These are phyloP conservation scores for Dactylellina haptotyla DNA, from an alignment of 2,329 filamentous ascomycete species.

Conservation along the genomic window DNA sequence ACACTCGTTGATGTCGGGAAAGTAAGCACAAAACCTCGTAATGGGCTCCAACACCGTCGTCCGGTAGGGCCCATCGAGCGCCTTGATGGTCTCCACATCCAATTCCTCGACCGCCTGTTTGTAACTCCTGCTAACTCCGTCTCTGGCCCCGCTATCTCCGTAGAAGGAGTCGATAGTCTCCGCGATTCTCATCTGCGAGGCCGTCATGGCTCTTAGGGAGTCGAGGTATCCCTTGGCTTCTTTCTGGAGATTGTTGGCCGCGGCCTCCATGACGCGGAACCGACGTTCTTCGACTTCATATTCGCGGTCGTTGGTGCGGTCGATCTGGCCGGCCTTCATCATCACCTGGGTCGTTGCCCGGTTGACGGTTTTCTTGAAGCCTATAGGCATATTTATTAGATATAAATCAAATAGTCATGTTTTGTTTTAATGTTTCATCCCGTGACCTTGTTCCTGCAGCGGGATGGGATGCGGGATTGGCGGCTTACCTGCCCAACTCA, in stretches of 20 bases:
- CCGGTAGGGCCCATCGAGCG: conserved; percentile 93
- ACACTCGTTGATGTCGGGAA: conserved; percentile 98
- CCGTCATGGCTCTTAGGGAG: conserved; percentile 97
- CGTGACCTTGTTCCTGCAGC: neutral
- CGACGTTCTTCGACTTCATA: conserved; percentile 98
- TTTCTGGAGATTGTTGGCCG: conserved; percentile 90
- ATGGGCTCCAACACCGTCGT: conserved; percentile 96
- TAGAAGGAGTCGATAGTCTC: conserved; percentile 99
- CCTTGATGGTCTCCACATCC: conserved; percentile 98
- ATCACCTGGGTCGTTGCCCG: conserved; percentile 99
- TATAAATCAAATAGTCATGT: neutral
- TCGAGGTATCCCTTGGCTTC: conserved; percentile 98
- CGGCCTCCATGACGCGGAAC: conserved; percentile 96
- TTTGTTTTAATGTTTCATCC: neutral
- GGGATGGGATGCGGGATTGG: neutral
- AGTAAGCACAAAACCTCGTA: conserved; percentile 94
- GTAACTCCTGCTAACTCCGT: conserved; percentile 95
- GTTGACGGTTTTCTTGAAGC: conserved; percentile 96
- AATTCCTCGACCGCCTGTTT: conserved; percentile 98
- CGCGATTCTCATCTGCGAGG: conserved; percentile 98
- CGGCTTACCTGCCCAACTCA: conserved; percentile 53
- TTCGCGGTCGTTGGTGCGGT: conserved; percentile 97
- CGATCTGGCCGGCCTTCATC: conserved; percentile 99
- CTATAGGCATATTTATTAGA: conserved; percentile 62
- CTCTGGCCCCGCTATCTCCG: conserved; percentile 90